Evolutionary conservation across 176 grass and related monocot genomes (phyloP).

Genomic region (Paspalum notatum): DNA sequence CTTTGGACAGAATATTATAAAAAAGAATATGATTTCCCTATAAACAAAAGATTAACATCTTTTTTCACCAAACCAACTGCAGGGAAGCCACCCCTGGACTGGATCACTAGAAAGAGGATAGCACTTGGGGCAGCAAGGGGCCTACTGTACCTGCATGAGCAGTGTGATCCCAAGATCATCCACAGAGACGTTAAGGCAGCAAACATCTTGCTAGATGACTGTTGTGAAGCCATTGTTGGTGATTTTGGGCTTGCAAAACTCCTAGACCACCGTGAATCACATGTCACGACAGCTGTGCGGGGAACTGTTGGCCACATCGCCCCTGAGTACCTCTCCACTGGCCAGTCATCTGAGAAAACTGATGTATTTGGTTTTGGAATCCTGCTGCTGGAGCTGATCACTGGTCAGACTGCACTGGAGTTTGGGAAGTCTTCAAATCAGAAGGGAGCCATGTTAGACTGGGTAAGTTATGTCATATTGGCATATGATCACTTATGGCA

Average conservation of each 20-base stretch:
- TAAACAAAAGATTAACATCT: slow-evolving; percentile 33
- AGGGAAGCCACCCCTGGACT: slow-evolving; percentile 82
- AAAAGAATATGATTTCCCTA: slow-evolving; percentile 18
- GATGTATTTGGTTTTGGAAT: slow-evolving; percentile 90
- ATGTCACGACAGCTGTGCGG: slow-evolving; percentile 83
- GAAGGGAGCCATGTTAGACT: slow-evolving; percentile 91
- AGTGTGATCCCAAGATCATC: slow-evolving; percentile 93
- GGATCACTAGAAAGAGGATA: slow-evolving; percentile 80
- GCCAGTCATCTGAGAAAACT: slow-evolving; percentile 91
- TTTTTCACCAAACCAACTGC: slow-evolving; percentile 28
- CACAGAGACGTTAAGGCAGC: slow-evolving; percentile 91
- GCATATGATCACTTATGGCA: too few relatives aligned
- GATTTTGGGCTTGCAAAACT: slow-evolving; percentile 93
- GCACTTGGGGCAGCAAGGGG: slow-evolving; percentile 77
- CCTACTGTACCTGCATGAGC: slow-evolving; percentile 86
- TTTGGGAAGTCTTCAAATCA: slow-evolving; percentile 84
- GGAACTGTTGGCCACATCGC: slow-evolving; percentile 90
- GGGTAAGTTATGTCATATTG: too few relatives aligned
- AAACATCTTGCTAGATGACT: slow-evolving; percentile 78
- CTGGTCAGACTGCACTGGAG: slow-evolving; percentile 75
- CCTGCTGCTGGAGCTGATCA: slow-evolving; percentile 79
- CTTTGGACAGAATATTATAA: neutral
- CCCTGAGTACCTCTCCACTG: slow-evolving; percentile 86
- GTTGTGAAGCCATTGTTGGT: slow-evolving; percentile 72
- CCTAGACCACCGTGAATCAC: slow-evolving; percentile 76